Percentiles rank a stretch among this genome's conserved stretches.
Conservation (phyloP, 768 basidiomycete species). For the Lentinula raphanica region DNA sequence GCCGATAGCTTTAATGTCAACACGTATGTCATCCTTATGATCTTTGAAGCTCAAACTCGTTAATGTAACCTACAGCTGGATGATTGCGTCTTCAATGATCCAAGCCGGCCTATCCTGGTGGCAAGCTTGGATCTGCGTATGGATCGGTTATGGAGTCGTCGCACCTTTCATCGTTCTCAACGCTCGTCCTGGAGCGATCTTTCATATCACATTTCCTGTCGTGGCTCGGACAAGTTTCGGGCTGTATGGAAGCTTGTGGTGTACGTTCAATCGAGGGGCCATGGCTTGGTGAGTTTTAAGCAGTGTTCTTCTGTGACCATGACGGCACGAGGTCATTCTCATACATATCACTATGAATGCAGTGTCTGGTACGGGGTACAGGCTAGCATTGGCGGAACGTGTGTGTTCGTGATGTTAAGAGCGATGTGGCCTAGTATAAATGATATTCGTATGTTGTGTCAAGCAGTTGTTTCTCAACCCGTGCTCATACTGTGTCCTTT, state of each 20-base stretch:
- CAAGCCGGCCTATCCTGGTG: conserved; percentile 73
- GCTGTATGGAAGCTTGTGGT: conserved; percentile 74
- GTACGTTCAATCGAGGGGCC: conserved; percentile 67
- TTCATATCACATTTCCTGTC: conserved; percentile 74
- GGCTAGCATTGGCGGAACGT: conserved; percentile 77
- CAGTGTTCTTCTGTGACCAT: background rate
- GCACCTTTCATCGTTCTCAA: conserved; percentile 74
- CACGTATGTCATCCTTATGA: conserved; percentile 41
- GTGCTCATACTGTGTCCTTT: background rate
- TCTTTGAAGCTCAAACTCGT: background rate
- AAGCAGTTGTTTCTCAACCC: background rate
- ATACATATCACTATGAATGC: no score
- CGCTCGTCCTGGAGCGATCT: conserved; percentile 71
- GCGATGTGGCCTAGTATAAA: conserved; percentile 75
- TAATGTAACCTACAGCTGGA: conserved; percentile 45
- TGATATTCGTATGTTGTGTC: conserved; percentile 58
- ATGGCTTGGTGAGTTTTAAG: conserved; percentile 57
- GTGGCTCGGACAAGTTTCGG: conserved; percentile 76
- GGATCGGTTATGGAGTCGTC: conserved; percentile 54
- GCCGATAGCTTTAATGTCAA: conserved; percentile 78
- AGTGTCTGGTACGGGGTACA: conserved; percentile 79
- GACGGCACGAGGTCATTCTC: background rate
- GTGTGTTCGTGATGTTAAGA: conserved; percentile 67
- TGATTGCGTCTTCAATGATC: conserved; percentile 74
- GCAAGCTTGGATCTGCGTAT: conserved; percentile 81